Evolutionary conservation across 148 eudicot species (phyloP).

Genomic region (Rhododendron henanense): DNA sequence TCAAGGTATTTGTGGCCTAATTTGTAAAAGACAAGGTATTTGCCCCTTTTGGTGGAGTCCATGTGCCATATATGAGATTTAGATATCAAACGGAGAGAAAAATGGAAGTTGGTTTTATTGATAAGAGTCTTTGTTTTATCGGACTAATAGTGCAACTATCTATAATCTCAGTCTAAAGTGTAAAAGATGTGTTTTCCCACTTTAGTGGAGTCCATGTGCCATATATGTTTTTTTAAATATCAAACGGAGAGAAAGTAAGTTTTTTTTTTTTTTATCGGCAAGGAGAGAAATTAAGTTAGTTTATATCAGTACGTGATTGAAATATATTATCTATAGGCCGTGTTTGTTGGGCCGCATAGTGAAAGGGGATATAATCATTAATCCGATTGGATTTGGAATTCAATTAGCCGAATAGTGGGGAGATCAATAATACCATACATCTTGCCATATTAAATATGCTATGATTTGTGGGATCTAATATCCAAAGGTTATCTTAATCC

Average conservation of each 20-base stretch:
- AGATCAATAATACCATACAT: neutral
- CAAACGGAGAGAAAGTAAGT: neutral
- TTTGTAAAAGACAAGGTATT: neutral
- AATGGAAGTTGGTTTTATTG: neutral
- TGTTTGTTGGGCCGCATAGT: neutral
- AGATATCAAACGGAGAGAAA: neutral
- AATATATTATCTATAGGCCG: neutral
- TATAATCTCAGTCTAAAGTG: neutral
- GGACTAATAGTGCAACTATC: neutral
- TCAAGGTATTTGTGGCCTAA: neutral
- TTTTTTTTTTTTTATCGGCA: too few relatives aligned
- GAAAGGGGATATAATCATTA: neutral
- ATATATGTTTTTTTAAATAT: neutral
- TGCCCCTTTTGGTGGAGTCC: neutral
- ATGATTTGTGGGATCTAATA: neutral
- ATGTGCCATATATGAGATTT: neutral
- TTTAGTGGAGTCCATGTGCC: neutral
- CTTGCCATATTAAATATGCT: neutral
- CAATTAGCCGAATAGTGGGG: neutral
- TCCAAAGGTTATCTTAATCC: neutral
- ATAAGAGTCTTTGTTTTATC: neutral
- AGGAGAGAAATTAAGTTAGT: neutral
- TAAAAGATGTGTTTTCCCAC: neutral
- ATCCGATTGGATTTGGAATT: neutral
- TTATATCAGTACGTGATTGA: neutral